These are phyloP conservation scores for Globisporangium takayamanum DNA, from an alignment of 352 stramenopile species.

Conservation along the genomic window DNA sequence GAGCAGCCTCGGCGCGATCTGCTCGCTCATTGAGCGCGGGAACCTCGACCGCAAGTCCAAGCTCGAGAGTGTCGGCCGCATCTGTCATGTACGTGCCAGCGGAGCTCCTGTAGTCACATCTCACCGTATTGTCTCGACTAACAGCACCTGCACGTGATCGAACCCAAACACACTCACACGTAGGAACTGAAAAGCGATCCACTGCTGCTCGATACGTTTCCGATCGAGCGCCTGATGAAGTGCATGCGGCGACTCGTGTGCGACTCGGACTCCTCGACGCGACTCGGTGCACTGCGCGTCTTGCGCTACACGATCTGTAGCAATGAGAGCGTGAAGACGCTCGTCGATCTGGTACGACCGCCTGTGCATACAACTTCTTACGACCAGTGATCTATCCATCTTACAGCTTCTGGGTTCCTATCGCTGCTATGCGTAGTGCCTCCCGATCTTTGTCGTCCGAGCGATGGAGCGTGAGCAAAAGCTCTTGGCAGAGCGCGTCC, in stretches of 20 bases:
- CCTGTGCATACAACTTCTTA: neutral
- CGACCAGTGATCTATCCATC: too few relatives aligned
- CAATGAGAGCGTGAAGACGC: constrained; percentile 56
- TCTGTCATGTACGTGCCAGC: constrained; percentile 57
- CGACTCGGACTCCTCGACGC: constrained; percentile 75
- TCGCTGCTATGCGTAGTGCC: constrained; percentile 20
- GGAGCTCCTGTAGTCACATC: too few relatives aligned
- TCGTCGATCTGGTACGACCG: constrained; percentile 45
- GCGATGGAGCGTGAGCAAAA: constrained; percentile 86
- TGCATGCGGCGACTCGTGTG: constrained; percentile 69
- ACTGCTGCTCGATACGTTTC: constrained; percentile 75
- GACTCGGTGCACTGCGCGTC: constrained; percentile 66
- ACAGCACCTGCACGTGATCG: neutral
- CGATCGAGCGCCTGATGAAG: constrained; percentile 74
- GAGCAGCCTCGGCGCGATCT: constrained; percentile 69
- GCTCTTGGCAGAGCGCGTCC: constrained; percentile 74
- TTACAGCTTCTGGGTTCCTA: neutral
- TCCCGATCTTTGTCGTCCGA: constrained; percentile 81
- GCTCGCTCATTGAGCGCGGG: constrained; percentile 75
- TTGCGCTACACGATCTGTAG: constrained; percentile 83
- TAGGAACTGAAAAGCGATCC: constrained; percentile 85
- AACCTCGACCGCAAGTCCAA: constrained; percentile 85
- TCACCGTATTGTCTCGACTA: neutral
- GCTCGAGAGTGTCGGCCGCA: constrained; percentile 74
- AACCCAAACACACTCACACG: neutral